A percentile compares a stretch with the other conserved stretches of the same genome.
Conservation (phyloP, 768 basidiomycete species). For the Paxillus ammoniavirescens region DNA sequence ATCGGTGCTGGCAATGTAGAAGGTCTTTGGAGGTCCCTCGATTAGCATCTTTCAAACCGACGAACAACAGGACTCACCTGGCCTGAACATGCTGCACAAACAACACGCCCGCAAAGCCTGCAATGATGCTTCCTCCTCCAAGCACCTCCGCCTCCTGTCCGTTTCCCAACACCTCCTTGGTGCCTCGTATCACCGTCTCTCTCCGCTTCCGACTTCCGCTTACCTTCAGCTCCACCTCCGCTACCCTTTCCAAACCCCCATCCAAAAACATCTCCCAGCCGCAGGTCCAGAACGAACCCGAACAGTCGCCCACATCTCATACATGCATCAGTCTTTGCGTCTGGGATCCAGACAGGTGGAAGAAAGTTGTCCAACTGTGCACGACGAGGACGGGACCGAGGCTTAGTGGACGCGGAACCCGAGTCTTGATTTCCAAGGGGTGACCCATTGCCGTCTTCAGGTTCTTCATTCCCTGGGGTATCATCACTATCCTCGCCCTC, state of each 20-base stretch:
- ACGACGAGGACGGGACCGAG: constrained; percentile 18
- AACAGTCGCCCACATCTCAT: constrained; percentile 82
- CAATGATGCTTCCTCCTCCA: constrained; percentile 80
- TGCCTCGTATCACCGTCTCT: constrained; percentile 4
- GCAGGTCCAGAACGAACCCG: constrained; percentile 43
- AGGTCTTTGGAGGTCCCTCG: constrained; percentile 54
- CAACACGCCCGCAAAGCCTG: constrained; percentile 79
- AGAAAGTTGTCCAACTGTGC: constrained; percentile 56
- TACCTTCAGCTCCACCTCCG: constrained; percentile 7
- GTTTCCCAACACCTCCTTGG: constrained; percentile 7
- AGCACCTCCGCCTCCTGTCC: constrained; percentile 18
- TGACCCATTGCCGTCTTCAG: constrained; percentile 35
- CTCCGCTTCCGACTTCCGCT: constrained; percentile 11
- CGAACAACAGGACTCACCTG: constrained; percentile 45
- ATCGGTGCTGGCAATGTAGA: constrained; percentile 57
- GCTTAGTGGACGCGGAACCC: background rate
- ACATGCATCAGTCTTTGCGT: constrained; percentile 77
- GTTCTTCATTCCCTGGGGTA: constrained; percentile 49
- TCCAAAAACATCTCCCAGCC: constrained; percentile 25
- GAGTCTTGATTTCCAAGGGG: background rate
- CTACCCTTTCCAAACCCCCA: constrained; percentile 41
- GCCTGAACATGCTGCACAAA: constrained; percentile 82
- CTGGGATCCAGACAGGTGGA: constrained; percentile 91
- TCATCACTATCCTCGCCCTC: constrained; percentile 24
- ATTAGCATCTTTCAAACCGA: background rate